A percentile compares a stretch with the other conserved stretches of the same genome.
phyloP scores from a whole-genome alignment of 2,329 filamentous ascomycete genomes.

The Ilyonectria mors-panacis region DNA sequence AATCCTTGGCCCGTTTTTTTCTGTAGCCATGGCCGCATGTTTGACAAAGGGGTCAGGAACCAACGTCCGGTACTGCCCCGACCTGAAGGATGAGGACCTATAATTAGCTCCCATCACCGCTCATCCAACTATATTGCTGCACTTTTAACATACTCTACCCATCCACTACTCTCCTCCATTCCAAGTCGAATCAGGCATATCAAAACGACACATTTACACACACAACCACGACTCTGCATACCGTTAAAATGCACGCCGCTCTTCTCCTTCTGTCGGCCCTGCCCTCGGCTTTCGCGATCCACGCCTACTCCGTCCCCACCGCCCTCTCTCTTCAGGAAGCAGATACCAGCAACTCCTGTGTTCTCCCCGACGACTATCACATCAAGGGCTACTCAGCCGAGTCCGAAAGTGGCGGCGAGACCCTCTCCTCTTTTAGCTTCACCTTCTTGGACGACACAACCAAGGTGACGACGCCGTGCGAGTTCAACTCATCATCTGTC shows the following conservation, averaged over 20 bases:
- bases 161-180: background rate
- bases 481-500: conserved; percentile 59
- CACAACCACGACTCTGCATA: conserved; percentile 11
- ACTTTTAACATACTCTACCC: background rate
- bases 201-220: conserved; percentile 6
- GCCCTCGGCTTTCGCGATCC: conserved; percentile 39
- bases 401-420: conserved; percentile 53
- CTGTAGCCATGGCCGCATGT: conserved; percentile 34
- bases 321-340: conserved; percentile 45
- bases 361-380: conserved; percentile 56
- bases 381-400: conserved; percentile 56
- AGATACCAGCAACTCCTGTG: conserved; percentile 49
- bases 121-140: background rate
- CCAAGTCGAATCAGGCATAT: background rate
- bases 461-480: conserved; percentile 58
- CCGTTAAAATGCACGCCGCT: conserved; percentile 37
- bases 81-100: conserved; percentile 3
- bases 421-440: conserved; percentile 56
- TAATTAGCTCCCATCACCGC: conserved; percentile 9
- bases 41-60: conserved; percentile 27
- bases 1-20: conserved; percentile 37
- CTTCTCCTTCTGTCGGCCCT: conserved; percentile 43
- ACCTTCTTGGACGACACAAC: conserved; percentile 59
- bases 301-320: conserved; percentile 48
- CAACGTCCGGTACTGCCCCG: conserved; percentile 8